Conservation (phyloP, 2,329 filamentous ascomycete genomes). For the Chalara sp. region DNA sequence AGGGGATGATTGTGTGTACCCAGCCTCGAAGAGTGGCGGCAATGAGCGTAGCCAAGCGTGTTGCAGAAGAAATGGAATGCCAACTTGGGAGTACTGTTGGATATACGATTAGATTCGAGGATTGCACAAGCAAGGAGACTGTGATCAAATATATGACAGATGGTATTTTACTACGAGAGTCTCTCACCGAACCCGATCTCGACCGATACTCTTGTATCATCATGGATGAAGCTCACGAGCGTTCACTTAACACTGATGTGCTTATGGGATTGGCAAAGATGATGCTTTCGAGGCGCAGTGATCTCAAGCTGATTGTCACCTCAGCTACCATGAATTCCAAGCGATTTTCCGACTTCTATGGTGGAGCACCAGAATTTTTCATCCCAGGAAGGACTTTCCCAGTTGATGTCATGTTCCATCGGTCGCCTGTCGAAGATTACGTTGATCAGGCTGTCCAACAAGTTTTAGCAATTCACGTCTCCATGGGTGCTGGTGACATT, state of each 20-base stretch:
- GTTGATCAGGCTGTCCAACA: conserved; percentile 96
- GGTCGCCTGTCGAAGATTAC: conserved; percentile 94
- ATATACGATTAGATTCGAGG: conserved; percentile 97
- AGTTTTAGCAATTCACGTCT: conserved; percentile 91
- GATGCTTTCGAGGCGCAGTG: conserved; percentile 78
- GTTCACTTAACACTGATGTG: conserved; percentile 93
- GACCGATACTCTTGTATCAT: conserved; percentile 98
- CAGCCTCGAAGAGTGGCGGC: conserved; percentile 94
- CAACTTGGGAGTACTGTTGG: conserved; percentile 81
- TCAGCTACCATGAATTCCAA: conserved; percentile 99
- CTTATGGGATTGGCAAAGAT: conserved; percentile 98
- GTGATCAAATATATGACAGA: conserved; percentile 99
- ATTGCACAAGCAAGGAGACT: conserved; percentile 93
- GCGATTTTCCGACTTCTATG: conserved; percentile 91
- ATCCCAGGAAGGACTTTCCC: conserved; percentile 96
- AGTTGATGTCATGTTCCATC: conserved; percentile 91
- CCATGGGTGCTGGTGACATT: conserved; percentile 87
- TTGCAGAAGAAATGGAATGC: conserved; percentile 97
- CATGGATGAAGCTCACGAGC: conserved; percentile 98
- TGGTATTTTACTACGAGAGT: conserved; percentile 88
- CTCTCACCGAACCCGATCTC: conserved; percentile 82
- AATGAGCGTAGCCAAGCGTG: conserved; percentile 98
- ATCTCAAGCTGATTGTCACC: conserved; percentile 94
- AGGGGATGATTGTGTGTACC: conserved; percentile 91
- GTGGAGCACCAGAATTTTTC: conserved; percentile 90